Percentiles rank a stretch among this genome's conserved stretches.
phyloP scores from a whole-genome alignment of 352 stramenopile genomes.

The Phytophthora hybrid region DNA sequence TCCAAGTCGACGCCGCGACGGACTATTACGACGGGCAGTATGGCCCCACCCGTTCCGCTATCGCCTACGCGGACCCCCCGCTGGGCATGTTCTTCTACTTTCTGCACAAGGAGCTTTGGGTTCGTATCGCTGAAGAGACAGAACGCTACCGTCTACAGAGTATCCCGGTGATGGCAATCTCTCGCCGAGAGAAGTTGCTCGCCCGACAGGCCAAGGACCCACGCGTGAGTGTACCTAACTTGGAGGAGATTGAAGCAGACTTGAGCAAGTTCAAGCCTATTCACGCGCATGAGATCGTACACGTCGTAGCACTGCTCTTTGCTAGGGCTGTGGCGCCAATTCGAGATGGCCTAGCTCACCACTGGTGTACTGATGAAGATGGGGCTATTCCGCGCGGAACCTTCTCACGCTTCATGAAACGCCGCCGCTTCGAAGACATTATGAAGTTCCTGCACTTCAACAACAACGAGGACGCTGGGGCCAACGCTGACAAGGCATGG shows the following conservation, averaged over 20 bases:
- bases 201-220: constrained; percentile 7
- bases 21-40: constrained; percentile 18
- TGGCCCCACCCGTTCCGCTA: constrained; percentile 19
- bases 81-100: constrained; percentile 38
- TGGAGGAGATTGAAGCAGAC: constrained; percentile 9
- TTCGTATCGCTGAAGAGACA: constrained; percentile 20
- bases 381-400: constrained; percentile 28
- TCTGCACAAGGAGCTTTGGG: constrained; percentile 27
- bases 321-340: constrained; percentile 16
- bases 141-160: constrained; percentile 19
- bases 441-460: constrained; percentile 35
- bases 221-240: constrained; percentile 2
- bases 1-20: constrained; percentile 3
- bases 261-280: constrained; percentile 21
- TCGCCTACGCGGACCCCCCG: constrained; percentile 13
- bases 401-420: constrained; percentile 28
- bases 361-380: constrained; percentile 16
- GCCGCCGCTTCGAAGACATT: constrained; percentile 23
- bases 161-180: background rate
- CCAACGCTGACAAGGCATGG: constrained; percentile 8
- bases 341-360: constrained; percentile 2
- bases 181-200: background rate
- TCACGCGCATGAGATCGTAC: constrained; percentile 24
- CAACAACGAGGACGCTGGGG: constrained; percentile 3
- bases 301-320: constrained; percentile 11